phyloP scores from a whole-genome alignment of 495 filamentous ascomycete species.

The Penicillium robsamsonii region DNA sequence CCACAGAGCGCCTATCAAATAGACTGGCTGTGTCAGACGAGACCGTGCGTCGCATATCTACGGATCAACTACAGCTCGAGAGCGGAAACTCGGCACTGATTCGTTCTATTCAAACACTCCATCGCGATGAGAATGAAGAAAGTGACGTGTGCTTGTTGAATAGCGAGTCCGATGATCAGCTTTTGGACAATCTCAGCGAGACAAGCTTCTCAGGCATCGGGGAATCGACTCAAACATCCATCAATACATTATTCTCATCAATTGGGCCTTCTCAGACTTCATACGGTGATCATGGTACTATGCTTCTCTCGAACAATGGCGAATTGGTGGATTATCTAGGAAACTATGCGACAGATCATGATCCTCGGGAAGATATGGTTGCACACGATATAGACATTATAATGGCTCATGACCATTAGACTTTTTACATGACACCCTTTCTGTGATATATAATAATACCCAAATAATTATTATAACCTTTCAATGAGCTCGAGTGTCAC shows the following conservation, averaged over 20 bases:
- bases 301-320: neutral
- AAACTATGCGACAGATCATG: no score
- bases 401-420: neutral
- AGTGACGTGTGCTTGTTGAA: neutral
- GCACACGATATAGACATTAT: neutral
- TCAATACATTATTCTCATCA: neutral
- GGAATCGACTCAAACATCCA: constrained; percentile 5
- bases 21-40: neutral
- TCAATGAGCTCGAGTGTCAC: neutral
- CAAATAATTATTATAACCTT: neutral
- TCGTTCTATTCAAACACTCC: neutral
- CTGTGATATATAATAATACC: neutral
- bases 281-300: neutral
- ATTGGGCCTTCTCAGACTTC: neutral
- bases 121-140: neutral
- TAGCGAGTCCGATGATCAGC: constrained; percentile 4
- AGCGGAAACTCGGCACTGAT: neutral
- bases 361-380: neutral
- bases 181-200: constrained; percentile 1
- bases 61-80: neutral
- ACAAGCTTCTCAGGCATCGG: neutral
- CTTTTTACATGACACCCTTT: neutral
- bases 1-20: neutral
- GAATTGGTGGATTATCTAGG: neutral
- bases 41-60: no score